Base-by-base conservation (phyloP, 352 stramenopile genomes). In the Globisporangium spinosum region DNA sequence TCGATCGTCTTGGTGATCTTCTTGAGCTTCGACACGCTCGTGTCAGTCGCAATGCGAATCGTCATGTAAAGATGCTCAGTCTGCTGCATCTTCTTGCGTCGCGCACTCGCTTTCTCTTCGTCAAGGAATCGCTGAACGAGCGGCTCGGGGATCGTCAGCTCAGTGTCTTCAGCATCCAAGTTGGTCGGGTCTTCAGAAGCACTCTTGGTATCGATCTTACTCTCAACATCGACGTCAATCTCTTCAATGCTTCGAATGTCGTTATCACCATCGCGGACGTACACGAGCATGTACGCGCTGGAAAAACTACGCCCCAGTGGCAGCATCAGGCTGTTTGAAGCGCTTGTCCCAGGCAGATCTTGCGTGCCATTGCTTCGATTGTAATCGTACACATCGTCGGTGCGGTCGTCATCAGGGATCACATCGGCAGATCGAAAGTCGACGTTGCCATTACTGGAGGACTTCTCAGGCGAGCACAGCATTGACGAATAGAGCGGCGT, bases 201-300 rank as follows among this genome's bases (percentile, higher is more conserved):
- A 10, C n/a, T 5, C 49, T 47, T 15, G 10, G n/a, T 9, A 12
- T 53, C 17, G 22, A 25, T 22, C 20, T 65, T 38, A 9, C 40
- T 7, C 10, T 65, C 65, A 23, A 34, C 25, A 23, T 63, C 40
- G 13, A 15, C 29, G n/a, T 70, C 58, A 13, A n/a, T 29, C 7
- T 78, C 71, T 54, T 78, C 69, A 62, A 93, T 91, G 2, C 71
- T 78, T 59, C 61, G 74, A 56, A 90, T 87, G 47, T 90, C 87
- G 49, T 91, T 94, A 34, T 83, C 72, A 13, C 85, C 85, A 57
- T 93, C 85, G 2, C 87, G 87, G 15, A 95, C 78, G 62, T 95
- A 95, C 34, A 95, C 89, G 3, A 96, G 86, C 89, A 96, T 96
- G 65, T 96, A 96, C 3, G 89, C 89, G 43, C 89, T 96, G 3